Conservation (phyloP, 208 protist genomes). For the Leishmania mexicana region DNA sequence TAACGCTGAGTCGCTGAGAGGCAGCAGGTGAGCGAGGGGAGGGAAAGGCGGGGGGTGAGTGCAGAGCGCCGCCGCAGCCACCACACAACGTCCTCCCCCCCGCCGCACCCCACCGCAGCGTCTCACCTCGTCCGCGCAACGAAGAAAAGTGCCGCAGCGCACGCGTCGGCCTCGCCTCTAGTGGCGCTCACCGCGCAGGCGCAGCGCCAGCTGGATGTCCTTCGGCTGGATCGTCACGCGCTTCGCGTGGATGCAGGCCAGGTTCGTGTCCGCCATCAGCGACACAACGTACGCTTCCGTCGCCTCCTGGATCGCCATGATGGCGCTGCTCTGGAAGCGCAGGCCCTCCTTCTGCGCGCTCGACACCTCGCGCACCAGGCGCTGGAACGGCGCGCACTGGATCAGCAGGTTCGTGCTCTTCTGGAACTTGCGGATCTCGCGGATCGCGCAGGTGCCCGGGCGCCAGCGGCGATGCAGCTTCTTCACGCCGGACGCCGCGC, state of each 20-base stretch:
- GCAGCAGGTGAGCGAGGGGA: too few species aligned
- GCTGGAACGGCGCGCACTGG: slow-evolving; percentile 88
- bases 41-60: too few species aligned
- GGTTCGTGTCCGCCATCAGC: slow-evolving; percentile 91
- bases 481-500: slow-evolving; percentile 96
- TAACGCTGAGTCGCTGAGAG: too few species aligned
- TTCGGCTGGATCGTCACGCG: slow-evolving; percentile 88
- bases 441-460: slow-evolving; percentile 18
- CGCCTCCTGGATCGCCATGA: slow-evolving; percentile 90
- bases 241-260: slow-evolving; percentile 85
- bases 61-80: too few species aligned
- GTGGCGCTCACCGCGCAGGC: slow-evolving; percentile 20
- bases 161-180: background rate
- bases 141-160: background rate
- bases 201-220: slow-evolving; percentile 47
- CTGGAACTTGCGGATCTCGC: slow-evolving; percentile 46
- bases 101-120: too few species aligned
- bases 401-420: slow-evolving; percentile 90
- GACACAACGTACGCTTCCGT: slow-evolving; percentile 91
- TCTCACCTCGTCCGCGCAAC: background rate
- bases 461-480: slow-evolving; percentile 67
- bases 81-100: too few species aligned
- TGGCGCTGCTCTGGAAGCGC: slow-evolving; percentile 85
- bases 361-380: slow-evolving; percentile 86
- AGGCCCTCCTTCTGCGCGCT: slow-evolving; percentile 77